Base-by-base conservation (phyloP, 257 asterid species). In the Solanum pinnatisectum region DNA sequence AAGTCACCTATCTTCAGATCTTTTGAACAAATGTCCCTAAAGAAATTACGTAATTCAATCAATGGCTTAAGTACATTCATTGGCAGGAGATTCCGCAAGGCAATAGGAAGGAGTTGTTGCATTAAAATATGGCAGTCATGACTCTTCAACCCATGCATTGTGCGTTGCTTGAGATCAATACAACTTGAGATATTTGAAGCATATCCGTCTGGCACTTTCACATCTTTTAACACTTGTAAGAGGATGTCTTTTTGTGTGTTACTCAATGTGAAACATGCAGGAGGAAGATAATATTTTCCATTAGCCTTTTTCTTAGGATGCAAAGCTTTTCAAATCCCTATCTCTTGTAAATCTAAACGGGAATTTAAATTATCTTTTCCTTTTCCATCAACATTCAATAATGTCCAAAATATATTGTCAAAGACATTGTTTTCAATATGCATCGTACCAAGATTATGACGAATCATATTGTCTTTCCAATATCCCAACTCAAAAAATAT, bases 401-500 rank as follows among this genome's bases (percentile, higher is more conserved):
- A 46, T 3, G 74, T 73, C 6, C 77, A 32, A 8, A 49, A 37
- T 36, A 81, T 27, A 10, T 35, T 79, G 8, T 84, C 87, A 27
- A 49, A 68, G 5, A 87, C 52, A 30, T 90, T 90, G 15, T 81
- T 85, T 14, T 88, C 86, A 15, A 86, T 82, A 59, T 86, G 88
- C 89, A 74, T 83, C 1, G 76, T 4, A 13, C 81, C 89, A 35
- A 88, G 73, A 79, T 77, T 73, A 16, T 90, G 92, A 1, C 78
- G 83, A 8, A 83, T 12, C 23, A 56, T 5, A 5, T 79, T 77
- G 1, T 70, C 36, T 30, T 35, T 49, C 90, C 85, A 74, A 84
- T 74, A 90, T 1, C 87, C 85, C 25, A 88, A 30, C n/a, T 88
- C 65, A 76, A 86, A 87, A 23, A 88, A 83, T 2, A 87, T 83